Base-by-base conservation (phyloP, 192 early-diverging fungal species). In the Coemansia sp. region DNA sequence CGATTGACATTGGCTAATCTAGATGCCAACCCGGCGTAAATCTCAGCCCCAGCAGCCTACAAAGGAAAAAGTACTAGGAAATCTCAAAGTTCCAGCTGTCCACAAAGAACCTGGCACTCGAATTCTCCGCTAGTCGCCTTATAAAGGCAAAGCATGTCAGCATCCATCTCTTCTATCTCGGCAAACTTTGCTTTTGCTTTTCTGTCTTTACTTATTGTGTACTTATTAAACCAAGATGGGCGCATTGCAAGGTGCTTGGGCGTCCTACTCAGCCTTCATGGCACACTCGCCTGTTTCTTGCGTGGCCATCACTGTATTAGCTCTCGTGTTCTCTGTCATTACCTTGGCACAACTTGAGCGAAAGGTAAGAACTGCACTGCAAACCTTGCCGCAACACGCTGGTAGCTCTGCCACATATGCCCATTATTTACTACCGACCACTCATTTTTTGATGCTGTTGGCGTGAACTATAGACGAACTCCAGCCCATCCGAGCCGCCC, bases 401-500 rank as follows among this genome's bases (percentile, higher is more conserved):
- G 52, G 52, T n/a, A 20, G 33, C 35, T 18, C 55, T 55, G 43
- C 2, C 20, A 21, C 20, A 47, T n/a, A 16, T n/a, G n/a, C n/a
- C n/a, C 31, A 21, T 31, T 48, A 21, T 14, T 31, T 65, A 55
- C 56, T 57, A 16, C 18, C n/a, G 14, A 4, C 8, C 6, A 18
- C 9, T 2, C n/a, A 28, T n/a, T n/a, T 13, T 16, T 35, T 55
- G 25, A 35, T 3, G 8, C 1, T 2, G 25, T 7, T 9, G 12
- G 6, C 6, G 26, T 38, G 3, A 34, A 0, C 12, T 10, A 42
- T 53, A 65, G 63, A 6, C 66, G 26, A 70, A 35, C 58, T 57
- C 47, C 45, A 75, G 81, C 55, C 66, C 80, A 37, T 88, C 89
- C 13, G 83, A 88, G 48, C 91, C 91, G 65, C 90, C 90, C 9